Conservation (phyloP, 805 yeast species). For the Candida sphagnicola region DNA sequence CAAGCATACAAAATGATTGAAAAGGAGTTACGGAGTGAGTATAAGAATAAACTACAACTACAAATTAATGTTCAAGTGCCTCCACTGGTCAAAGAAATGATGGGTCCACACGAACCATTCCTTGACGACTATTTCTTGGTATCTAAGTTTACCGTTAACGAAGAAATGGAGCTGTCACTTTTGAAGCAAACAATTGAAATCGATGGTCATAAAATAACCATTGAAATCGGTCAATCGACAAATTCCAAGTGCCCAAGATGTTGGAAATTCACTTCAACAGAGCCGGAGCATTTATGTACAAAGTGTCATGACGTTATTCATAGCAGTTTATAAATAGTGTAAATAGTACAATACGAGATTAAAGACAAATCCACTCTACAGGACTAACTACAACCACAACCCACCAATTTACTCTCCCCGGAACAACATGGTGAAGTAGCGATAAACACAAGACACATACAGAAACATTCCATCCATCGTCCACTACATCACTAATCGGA, state of each 20-base stretch:
- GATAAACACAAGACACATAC: no score
- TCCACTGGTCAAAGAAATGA: constrained; percentile 3
- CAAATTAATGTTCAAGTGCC: constrained; percentile 32
- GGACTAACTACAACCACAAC: no score
- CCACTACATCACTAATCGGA: no score
- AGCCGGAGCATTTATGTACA: constrained; percentile 53
- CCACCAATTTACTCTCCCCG: no score
- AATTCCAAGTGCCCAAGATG: constrained; percentile 84
- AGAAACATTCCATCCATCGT: no score
- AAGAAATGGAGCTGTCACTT: constrained; percentile 1
- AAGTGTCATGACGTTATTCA: constrained; percentile 52
- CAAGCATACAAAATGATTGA: constrained; percentile 52
- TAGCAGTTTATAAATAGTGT: no score
- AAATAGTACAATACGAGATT: no score
- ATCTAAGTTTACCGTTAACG: constrained; percentile 49
- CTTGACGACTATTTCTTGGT: constrained; percentile 54
- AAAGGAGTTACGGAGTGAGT: constrained; percentile 44
- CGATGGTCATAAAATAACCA: constrained; percentile 13
- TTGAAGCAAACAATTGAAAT: constrained; percentile 15
- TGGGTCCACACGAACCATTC: constrained; percentile 18
- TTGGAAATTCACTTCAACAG: constrained; percentile 70
- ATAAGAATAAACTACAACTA: constrained; percentile 59
- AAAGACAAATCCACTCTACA: no score
- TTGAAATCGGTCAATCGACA: constrained; percentile 42
- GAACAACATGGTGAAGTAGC: no score